Percentiles rank a stretch among this genome's conserved stretches.
Conservation (phyloP, 345 rosid genomes). For the Ailanthus altissimus region DNA sequence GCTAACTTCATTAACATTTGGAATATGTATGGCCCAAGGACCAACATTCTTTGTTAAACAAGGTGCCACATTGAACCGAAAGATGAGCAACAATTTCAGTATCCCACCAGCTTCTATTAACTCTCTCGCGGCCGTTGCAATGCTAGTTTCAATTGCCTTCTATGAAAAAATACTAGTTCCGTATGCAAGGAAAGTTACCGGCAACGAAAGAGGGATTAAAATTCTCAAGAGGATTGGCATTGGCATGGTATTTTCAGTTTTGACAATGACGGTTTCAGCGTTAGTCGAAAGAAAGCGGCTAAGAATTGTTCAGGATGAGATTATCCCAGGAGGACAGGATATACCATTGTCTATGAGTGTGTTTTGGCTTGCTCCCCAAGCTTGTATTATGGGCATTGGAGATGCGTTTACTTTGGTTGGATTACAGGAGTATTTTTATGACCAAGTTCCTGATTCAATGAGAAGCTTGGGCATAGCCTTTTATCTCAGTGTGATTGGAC, state of each 20-base stretch:
- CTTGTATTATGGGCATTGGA: slow-evolving; percentile 44
- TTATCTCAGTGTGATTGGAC: slow-evolving; percentile 58
- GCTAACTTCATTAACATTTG: slow-evolving; percentile 28
- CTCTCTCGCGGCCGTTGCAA: slow-evolving; percentile 40
- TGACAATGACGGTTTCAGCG: slow-evolving; percentile 51
- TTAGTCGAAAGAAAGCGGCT: slow-evolving; percentile 48
- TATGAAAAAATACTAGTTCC: slow-evolving; percentile 57
- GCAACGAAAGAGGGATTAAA: slow-evolving; percentile 51
- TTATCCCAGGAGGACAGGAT: not conserved
- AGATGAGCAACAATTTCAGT: slow-evolving; percentile 31
- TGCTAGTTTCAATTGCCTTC: slow-evolving; percentile 38
- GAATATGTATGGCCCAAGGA: slow-evolving; percentile 28
- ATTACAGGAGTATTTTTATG: slow-evolving; percentile 69
- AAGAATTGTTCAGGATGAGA: slow-evolving; percentile 17
- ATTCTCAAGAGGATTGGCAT: slow-evolving; percentile 52
- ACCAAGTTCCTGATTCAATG: slow-evolving; percentile 71
- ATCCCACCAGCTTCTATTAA: slow-evolving; percentile 50
- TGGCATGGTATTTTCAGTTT: slow-evolving; percentile 45
- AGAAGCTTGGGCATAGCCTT: slow-evolving; percentile 59
- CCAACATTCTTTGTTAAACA: slow-evolving; percentile 38
- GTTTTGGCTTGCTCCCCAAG: slow-evolving; percentile 57
- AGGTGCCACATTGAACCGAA: slow-evolving; percentile 47
- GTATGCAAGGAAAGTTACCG: slow-evolving; percentile 30
- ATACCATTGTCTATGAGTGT: slow-evolving; percentile 33
- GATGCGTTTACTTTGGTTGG: slow-evolving; percentile 61